Evolutionary conservation across 2,329 filamentous ascomycete species (phyloP).

Genomic region (Aspergillus fijiensis): DNA sequence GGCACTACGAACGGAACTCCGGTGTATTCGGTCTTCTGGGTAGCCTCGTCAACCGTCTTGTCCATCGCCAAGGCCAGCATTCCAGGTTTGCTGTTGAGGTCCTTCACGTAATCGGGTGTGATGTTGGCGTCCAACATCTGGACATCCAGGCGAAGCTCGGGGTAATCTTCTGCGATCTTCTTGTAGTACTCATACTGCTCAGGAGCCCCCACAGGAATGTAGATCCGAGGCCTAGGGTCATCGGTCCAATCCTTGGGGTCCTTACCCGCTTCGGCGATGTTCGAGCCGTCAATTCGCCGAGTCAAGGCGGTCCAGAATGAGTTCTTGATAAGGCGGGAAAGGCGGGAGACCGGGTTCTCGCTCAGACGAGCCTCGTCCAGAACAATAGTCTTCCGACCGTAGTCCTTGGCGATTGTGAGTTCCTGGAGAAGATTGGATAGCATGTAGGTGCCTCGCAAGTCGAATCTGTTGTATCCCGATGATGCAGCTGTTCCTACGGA

Average conservation of each 20-base stretch:
- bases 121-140: slow-evolving; percentile 69
- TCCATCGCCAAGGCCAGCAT: slow-evolving; percentile 89
- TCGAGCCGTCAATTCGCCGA: slow-evolving; percentile 79
- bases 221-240: slow-evolving; percentile 86
- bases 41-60: slow-evolving; percentile 64
- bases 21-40: slow-evolving; percentile 67
- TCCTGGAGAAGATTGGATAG: slow-evolving; percentile 95
- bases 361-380: slow-evolving; percentile 88
- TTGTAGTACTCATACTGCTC: slow-evolving; percentile 90
- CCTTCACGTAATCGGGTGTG: slow-evolving; percentile 75
- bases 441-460: slow-evolving; percentile 95
- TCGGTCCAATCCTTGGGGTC: slow-evolving; percentile 96
- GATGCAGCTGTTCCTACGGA: slow-evolving; percentile 82
- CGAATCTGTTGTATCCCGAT: slow-evolving; percentile 81
- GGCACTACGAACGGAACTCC: slow-evolving; percentile 96
- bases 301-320: slow-evolving; percentile 94
- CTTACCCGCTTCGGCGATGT: slow-evolving; percentile 74
- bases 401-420: slow-evolving; percentile 86
- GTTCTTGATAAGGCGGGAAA: slow-evolving; percentile 81
- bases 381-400: slow-evolving; percentile 83
- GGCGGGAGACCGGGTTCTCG: slow-evolving; percentile 88
- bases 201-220: slow-evolving; percentile 78
- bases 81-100: slow-evolving; percentile 83
- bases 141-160: slow-evolving; percentile 85
- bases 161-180: slow-evolving; percentile 72